Conservation (phyloP, 768 basidiomycete genomes). For the Cyclocybe aegerita region DNA sequence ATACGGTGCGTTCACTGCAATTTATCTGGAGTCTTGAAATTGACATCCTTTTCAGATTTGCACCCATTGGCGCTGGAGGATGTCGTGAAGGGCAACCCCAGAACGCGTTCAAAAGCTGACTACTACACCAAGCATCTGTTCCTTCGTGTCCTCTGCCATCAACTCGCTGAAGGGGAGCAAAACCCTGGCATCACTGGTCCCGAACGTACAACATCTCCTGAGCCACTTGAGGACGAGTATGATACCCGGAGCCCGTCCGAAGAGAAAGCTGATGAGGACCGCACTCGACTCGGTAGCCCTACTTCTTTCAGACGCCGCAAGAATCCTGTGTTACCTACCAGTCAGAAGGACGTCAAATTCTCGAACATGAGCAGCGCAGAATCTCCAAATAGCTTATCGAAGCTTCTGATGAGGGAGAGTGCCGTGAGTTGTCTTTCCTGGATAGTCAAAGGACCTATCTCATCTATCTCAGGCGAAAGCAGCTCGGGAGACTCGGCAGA, state of each 20-base stretch:
- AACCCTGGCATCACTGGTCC: conserved; percentile 23
- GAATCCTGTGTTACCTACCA: conserved; percentile 22
- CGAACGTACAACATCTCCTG: conserved; percentile 37
- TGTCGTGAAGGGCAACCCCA: conserved; percentile 53
- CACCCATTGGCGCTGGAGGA: conserved; percentile 77
- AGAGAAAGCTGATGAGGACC: conserved; percentile 9
- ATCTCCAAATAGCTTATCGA: conserved; percentile 11
- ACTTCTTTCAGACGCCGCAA: conserved; percentile 4
- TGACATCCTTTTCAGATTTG: conserved; percentile 39
- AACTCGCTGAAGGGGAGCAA: conserved; percentile 38
- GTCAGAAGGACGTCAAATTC: conserved; percentile 12
- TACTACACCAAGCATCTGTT: conserved; percentile 74
- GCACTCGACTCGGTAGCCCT: conserved; percentile 1
- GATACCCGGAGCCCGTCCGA: conserved; percentile 7
- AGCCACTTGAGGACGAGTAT: conserved; percentile 24
- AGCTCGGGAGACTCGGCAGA: conserved; percentile 15
- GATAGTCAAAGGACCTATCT: background rate
- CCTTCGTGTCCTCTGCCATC: conserved; percentile 65
- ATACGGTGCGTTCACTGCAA: conserved; percentile 45
- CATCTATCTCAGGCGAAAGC: conserved; percentile 9
- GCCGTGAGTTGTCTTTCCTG: conserved; percentile 14
- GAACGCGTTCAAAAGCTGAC: conserved; percentile 65
- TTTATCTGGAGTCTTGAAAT: background rate
- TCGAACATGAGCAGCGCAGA: background rate
- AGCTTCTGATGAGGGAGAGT: conserved; percentile 22